These are phyloP conservation scores for Plasmodium coatneyi DNA, from an alignment of 169 alveolate genomes.

Conservation along the genomic window DNA sequence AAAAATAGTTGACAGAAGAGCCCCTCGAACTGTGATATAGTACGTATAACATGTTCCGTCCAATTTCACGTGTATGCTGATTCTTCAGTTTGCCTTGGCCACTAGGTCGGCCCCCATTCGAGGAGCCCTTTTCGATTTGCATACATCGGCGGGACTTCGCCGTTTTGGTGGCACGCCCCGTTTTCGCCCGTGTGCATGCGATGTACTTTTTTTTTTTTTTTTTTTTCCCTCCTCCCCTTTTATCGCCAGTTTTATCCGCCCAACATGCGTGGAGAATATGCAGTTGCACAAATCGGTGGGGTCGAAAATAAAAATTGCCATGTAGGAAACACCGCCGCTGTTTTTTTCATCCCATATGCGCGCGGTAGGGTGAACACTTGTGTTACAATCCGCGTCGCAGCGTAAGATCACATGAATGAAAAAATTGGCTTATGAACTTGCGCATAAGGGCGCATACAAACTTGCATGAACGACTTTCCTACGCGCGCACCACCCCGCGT, in stretches of 20 bases:
- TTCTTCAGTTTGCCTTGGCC: not conserved
- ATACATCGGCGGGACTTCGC: not conserved
- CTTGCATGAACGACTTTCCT: not conserved
- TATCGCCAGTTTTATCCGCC: not conserved
- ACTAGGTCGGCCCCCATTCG: not conserved
- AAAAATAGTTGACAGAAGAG: not conserved
- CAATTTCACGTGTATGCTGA: not conserved
- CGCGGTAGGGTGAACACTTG: not conserved
- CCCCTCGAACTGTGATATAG: not conserved
- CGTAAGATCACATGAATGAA: not conserved
- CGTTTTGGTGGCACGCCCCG: not conserved
- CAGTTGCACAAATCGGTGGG: not conserved
- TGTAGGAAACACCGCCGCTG: not conserved
- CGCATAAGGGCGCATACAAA: not conserved
- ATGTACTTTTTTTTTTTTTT: too few relatives aligned
- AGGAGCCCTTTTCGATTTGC: not conserved
- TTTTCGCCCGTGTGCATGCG: not conserved
- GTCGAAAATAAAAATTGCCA: not conserved
- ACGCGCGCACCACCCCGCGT: not conserved
- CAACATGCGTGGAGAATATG: not conserved
- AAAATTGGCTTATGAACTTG: not conserved
- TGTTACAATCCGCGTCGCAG: not conserved
- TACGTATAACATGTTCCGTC: not conserved
- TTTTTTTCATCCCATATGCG: not conserved
- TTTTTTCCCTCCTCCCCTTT: not conserved